Evolutionary conservation across 768 basidiomycete genomes (phyloP), one percentile per base, ranked within the genome.

Genomic region (Collybia nuda): DNA sequence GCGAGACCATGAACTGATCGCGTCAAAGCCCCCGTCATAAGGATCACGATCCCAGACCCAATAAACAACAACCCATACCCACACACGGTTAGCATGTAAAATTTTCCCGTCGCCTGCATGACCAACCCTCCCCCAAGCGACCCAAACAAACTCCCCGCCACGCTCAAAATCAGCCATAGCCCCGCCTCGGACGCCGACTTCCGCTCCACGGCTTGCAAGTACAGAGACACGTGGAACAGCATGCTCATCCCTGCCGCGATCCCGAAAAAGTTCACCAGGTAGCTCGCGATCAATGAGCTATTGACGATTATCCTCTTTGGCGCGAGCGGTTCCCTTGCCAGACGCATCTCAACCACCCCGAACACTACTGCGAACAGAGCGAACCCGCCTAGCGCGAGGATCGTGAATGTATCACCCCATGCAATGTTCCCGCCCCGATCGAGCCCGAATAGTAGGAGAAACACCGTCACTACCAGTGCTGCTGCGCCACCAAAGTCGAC

Each of bases 401-500:
- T 54, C 12, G 79, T 78, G 28, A 69, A 55, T 8, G 29, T 48
- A 54, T 77, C 75, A 12, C 48, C 55, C 80, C 79, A 81, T 3
- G 79, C 68, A 3, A 74, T 55, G 56, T 80, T 78, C 5, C 78
- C 77, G 1, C 78, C 80, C 14, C 75, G 66, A 54, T 86, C 83
- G 8, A 86, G 67, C 1, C 74, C 82, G 47, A 82, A 68, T 35
- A 88, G 76, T 3, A 88, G 72, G 57, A 71, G 68, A 63, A 82
- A 80, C 17, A 85, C 69, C 19, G 80, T 66, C n/a, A 76, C 47
- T 19, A 86, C 74, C 39, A 87, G 78, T 5, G 75, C 68, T 38
- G 76, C 36, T 1, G 84, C 81, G 15, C 86, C 86, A 3, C 67
- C 65, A 55, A 85, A 85, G 66, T 88, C 86, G 50, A 88, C 70